Evolutionary conservation across 106 monocot genomes (phyloP), one percentile per base, ranked within the genome.

Genomic region (Platanthera guangdongensis): DNA sequence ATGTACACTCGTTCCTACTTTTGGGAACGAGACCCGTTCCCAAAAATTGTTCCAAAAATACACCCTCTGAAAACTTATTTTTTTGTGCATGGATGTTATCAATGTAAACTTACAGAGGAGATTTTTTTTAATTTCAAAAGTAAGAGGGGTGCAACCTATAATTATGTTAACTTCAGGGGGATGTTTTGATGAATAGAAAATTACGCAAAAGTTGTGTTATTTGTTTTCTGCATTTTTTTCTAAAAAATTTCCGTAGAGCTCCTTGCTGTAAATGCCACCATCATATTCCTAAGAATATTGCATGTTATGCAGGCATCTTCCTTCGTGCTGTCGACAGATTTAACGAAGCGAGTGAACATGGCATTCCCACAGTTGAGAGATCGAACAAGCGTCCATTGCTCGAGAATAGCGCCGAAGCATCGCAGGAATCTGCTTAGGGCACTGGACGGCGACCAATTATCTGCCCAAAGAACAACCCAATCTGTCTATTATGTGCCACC

Each of bases 241-340:
- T 39, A 0, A 39, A 39, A 54, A 55, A 16, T 55, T 55, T 25
- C 25, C n/a, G n/a, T n/a, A n/a, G n/a, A n/a, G n/a, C n/a, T n/a
- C n/a, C n/a, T n/a, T 55, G 55, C 55, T 60, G 19, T 7, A 19
- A 21, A 21, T 60, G 18, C 59, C 21, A 21, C 21, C 55, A 60
- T 60, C 19, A 2, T 60, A 19, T 21, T 60, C 59, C 59, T 59
- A 59, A 59, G 0, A 6, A 50, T 74, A 32, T 78, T 59, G 6
- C 48, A 45, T 68, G 32, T 78, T 75, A 52, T 63, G 68, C 83
- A 97, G 96, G 93, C 60, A 79, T 94, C 53, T 94, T 94, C 74
- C 77, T 97, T 50, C 83, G 57, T 30, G 89, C 94, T 30, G 93
- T 87, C 12, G 96, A 97, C 55, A 81, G 89, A 52, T 97, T 85